These are phyloP conservation scores for Suhomyces yuchorum DNA, from an alignment of 1,139 yeast species.

Conservation along the genomic window DNA sequence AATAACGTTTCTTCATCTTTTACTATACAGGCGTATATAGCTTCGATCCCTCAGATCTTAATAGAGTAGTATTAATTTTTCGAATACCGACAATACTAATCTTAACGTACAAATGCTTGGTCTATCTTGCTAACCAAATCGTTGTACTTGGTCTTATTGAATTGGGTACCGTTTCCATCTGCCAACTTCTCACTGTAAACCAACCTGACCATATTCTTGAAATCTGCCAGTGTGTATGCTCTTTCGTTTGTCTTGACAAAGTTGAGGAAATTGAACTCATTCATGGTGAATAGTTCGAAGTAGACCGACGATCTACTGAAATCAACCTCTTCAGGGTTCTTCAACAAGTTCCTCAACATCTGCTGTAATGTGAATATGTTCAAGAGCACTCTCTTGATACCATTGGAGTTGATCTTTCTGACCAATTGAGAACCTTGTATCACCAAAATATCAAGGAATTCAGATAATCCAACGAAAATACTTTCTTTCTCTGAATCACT, in stretches of 20 bases:
- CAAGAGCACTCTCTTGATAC: slow-evolving; percentile 65
- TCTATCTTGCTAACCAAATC: slow-evolving; percentile 37
- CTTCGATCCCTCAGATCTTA: background rate
- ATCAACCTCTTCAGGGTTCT: slow-evolving; percentile 59
- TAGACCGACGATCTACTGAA: slow-evolving; percentile 59
- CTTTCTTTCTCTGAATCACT: slow-evolving; percentile 32
- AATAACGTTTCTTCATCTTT: background rate
- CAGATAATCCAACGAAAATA: slow-evolving; percentile 55
- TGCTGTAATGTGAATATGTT: slow-evolving; percentile 78
- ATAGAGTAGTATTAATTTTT: background rate
- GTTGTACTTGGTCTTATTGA: slow-evolving; percentile 42
- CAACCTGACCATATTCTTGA: slow-evolving; percentile 43
- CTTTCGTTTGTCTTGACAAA: slow-evolving; percentile 23
- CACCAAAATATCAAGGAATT: slow-evolving; percentile 57
- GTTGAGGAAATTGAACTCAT: slow-evolving; percentile 39
- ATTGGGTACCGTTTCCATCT: slow-evolving; percentile 42
- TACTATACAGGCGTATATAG: background rate
- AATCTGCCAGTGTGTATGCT: slow-evolving; percentile 32
- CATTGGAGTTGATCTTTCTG: slow-evolving; percentile 59
- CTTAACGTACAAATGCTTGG: background rate
- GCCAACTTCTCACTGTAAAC: slow-evolving; percentile 52
- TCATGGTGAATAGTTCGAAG: slow-evolving; percentile 55
- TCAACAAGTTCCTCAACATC: slow-evolving; percentile 63
- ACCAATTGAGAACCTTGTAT: slow-evolving; percentile 63
- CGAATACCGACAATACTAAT: background rate